Conservation (phyloP, 768 basidiomycete genomes). For the Leucosporidium yakuticum region DNA sequence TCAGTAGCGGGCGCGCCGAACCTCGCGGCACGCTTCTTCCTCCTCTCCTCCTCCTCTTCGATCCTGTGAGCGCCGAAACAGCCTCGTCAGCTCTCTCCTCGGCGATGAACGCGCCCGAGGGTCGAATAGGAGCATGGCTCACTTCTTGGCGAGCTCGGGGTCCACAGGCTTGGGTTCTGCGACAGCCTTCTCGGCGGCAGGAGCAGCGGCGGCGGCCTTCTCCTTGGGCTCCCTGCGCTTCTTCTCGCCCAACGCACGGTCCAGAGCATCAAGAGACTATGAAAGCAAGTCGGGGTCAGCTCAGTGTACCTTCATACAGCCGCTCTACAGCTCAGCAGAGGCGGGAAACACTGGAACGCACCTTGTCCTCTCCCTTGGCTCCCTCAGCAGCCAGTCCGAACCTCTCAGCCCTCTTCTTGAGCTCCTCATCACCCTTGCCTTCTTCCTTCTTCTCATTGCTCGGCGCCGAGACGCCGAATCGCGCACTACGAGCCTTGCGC, state of each 20-base stretch:
- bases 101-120: no score
- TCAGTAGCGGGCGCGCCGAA: conserved; percentile 11
- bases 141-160: neutral
- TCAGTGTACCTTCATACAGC: no score
- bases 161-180: neutral
- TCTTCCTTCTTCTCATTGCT: neutral
- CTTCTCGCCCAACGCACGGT: conserved; percentile 18
- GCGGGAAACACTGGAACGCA: neutral
- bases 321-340: no score
- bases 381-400: neutral
- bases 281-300: neutral
- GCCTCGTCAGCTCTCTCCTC: no score
- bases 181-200: conserved; percentile 1
- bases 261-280: conserved; percentile 25
- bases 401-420: conserved; percentile 15
- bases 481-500: conserved; percentile 19
- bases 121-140: no score
- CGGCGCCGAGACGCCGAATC: conserved; percentile 28
- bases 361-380: conserved; percentile 14
- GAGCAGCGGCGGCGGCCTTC: neutral
- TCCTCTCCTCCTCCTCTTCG: conserved; percentile 37
- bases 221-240: conserved; percentile 10
- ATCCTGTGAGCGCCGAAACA: neutral
- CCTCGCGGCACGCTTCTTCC: conserved; percentile 36
- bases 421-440: conserved; percentile 4